These are phyloP conservation scores for Scheffersomyces illinoinensis DNA, from an alignment of 1,139 yeast species.

Conservation along the genomic window DNA sequence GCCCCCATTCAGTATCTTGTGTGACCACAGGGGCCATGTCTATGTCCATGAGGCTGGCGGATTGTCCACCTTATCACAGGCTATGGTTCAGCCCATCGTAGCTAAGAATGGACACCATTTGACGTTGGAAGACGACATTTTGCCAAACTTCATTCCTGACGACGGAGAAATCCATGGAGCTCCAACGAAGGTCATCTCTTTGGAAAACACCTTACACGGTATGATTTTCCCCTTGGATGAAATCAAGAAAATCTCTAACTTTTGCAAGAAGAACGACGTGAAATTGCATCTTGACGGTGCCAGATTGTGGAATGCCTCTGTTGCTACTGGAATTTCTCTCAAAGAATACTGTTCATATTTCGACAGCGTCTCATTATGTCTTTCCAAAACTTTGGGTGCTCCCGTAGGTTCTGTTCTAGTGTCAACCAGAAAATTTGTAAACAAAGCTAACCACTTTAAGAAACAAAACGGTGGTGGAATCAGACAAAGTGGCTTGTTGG, in stretches of 20 bases:
- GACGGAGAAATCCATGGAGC: conserved; percentile 88
- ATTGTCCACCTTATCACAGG: conserved; percentile 83
- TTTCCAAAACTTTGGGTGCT: conserved; percentile 91
- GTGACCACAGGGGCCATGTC: conserved; percentile 86
- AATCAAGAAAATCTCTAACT: conserved; percentile 66
- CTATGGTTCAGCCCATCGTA: conserved; percentile 83
- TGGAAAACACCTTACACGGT: conserved; percentile 90
- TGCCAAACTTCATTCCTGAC: conserved; percentile 64
- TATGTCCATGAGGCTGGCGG: conserved; percentile 90
- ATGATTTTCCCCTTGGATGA: conserved; percentile 81
- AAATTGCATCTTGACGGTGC: conserved; percentile 92
- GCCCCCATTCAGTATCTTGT: conserved; percentile 83
- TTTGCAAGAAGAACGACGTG: conserved; percentile 66
- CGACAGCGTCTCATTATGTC: conserved; percentile 86
- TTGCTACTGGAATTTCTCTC: conserved; percentile 69
- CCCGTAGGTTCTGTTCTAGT: conserved; percentile 92
- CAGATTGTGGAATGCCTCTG: conserved; percentile 89
- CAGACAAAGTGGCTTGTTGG: conserved; percentile 83
- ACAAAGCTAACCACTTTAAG: conserved; percentile 81
- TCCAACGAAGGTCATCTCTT: conserved; percentile 80
- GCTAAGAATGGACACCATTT: conserved; percentile 75
- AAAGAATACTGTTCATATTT: conserved; percentile 74
- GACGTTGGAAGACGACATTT: conserved; percentile 74
- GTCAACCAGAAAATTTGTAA: conserved; percentile 60
- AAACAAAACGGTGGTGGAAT: conserved; percentile 96